Conservation (phyloP, 164 flowering plant genomes). For the Sedum album region DNA sequence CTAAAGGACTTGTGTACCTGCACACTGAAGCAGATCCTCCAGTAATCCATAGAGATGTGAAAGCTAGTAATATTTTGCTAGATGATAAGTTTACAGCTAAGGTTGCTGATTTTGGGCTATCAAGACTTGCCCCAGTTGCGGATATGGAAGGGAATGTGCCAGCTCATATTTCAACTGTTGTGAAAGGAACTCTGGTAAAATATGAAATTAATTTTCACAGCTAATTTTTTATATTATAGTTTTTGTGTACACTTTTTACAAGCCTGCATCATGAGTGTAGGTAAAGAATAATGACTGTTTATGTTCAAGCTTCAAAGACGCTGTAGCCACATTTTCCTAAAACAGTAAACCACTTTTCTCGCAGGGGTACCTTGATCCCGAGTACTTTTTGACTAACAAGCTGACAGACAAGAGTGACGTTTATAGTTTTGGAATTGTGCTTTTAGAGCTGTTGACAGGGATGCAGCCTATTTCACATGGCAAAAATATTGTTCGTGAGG, state of each 20-base stretch:
- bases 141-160: constrained; percentile 60
- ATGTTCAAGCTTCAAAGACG: not conserved
- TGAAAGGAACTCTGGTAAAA: constrained; percentile 88
- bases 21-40: constrained; percentile 93
- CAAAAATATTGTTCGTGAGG: constrained; percentile 71
- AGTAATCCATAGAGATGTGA: constrained; percentile 86
- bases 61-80: constrained; percentile 77
- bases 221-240: not conserved
- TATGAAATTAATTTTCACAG: not conserved
- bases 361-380: constrained; percentile 83
- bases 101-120: constrained; percentile 93
- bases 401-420: constrained; percentile 77
- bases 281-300: no score
- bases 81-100: constrained; percentile 63
- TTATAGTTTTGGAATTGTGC: constrained; percentile 69
- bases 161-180: constrained; percentile 75
- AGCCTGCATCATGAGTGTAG: not conserved
- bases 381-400: constrained; percentile 62
- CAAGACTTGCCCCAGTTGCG: constrained; percentile 79
- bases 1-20: constrained; percentile 82
- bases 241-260: not conserved
- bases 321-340: not conserved
- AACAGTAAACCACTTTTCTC: constrained; percentile 7
- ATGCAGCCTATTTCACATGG: constrained; percentile 65
- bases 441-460: constrained; percentile 62